These are phyloP conservation scores for Leavenworthia alabamica DNA, from an alignment of 345 rosid species.

Conservation along the genomic window DNA sequence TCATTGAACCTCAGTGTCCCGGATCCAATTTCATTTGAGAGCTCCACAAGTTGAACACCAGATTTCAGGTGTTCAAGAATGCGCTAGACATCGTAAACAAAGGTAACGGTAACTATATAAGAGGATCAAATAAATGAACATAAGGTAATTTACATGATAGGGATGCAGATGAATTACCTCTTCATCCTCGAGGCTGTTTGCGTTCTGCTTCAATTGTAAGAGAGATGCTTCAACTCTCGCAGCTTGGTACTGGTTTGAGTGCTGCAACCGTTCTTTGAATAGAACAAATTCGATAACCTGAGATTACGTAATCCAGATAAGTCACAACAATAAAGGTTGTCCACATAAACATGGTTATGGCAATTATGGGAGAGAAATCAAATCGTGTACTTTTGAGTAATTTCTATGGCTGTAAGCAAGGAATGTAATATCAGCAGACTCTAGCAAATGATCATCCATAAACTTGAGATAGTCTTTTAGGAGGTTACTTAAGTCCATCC, in stretches of 20 bases:
- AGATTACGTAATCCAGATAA: slow-evolving; percentile 16
- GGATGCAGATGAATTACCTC: slow-evolving; percentile 46
- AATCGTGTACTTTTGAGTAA: slow-evolving; percentile 73
- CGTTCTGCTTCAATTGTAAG: slow-evolving; percentile 72
- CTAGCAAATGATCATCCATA: slow-evolving; percentile 97
- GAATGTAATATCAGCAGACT: slow-evolving; percentile 94
- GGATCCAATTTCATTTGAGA: slow-evolving; percentile 70
- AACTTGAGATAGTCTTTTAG: slow-evolving; percentile 86
- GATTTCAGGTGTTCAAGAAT: slow-evolving; percentile 64
- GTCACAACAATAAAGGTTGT: not conserved
- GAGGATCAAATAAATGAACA: not conserved
- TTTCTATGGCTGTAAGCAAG: slow-evolving; percentile 97
- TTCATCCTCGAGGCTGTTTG: slow-evolving; percentile 64
- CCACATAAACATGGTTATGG: slow-evolving; percentile 2
- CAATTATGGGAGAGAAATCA: not conserved
- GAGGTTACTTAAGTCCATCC: slow-evolving; percentile 62
- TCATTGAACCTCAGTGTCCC: slow-evolving; percentile 69
- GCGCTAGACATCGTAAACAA: slow-evolving; percentile 37
- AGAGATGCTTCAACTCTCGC: slow-evolving; percentile 66
- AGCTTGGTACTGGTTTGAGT: slow-evolving; percentile 69
- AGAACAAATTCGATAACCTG: slow-evolving; percentile 97
- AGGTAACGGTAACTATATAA: not conserved
- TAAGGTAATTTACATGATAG: not conserved
- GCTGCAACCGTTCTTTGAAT: slow-evolving; percentile 80
- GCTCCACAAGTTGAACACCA: slow-evolving; percentile 66